Base-by-base conservation (phyloP, 129 eudicot genomes). In the Lactuca sativa region DNA sequence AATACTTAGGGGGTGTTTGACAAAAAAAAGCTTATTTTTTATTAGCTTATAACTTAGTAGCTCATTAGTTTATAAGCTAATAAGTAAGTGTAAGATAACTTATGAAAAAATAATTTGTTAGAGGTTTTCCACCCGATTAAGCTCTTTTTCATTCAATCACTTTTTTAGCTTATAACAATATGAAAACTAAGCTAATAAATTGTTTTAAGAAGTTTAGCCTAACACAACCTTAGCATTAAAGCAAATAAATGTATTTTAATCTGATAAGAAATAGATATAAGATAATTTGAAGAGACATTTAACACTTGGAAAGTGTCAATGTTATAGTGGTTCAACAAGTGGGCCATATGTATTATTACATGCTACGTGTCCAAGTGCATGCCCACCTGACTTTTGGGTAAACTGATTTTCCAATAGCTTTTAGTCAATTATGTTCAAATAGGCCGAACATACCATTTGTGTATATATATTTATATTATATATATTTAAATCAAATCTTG, bases 341-440 rank as follows among this genome's bases (percentile, higher is more conserved):
- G 64, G 64, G 64, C 8, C 64, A 59, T 16, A 17, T 12, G 64
- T 59, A 59, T 59, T 13, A 59, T 59, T 33, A 12, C 7, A 3
- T 0, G 64, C 44, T 62, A 62, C 67, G 67, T 62, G 67, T 38
- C 67, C 67, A 16, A 4, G 18, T 15, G 52, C 67, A 59, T 30
- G 31, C 67, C 32, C 67, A 40, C 67, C 15, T 38, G 52, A 38
- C 67, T 62, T 61, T 62, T 62, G 18, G 32, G 52, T 62, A 62
- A 8, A 17, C 16, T 37, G 4, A 6, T 62, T 37, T 62, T 38
- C 34, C 12, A 62, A 40, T 17, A 16, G n/a, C 33, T 36, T 9
- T 0, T 15, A 41, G 52, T 62, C 67, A 15, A 62, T 38, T 38
- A 33, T 59, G 37, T 59, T 12, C 34, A 59, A 34, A 59, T 56